Evolutionary conservation across 495 filamentous ascomycete species (phyloP).

Genomic region (Penicilliopsis zonata): DNA sequence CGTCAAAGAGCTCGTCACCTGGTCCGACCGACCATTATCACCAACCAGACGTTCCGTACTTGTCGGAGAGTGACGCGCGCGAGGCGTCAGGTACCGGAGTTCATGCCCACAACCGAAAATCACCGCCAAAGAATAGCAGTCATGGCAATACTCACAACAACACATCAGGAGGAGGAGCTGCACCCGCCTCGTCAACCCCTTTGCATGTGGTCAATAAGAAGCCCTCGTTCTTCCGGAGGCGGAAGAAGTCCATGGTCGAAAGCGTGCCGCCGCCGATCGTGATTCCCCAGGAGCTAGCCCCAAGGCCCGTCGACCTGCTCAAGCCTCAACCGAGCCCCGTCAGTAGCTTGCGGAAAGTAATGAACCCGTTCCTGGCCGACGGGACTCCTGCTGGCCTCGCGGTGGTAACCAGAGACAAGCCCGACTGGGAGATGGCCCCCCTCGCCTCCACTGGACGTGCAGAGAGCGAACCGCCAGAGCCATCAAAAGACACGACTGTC

Average conservation of each 20-base stretch:
- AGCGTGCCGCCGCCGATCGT: constrained; percentile 37
- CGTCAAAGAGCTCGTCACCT: constrained; percentile 30
- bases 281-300: constrained; percentile 21
- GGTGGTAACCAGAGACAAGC: constrained; percentile 15
- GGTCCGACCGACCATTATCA: constrained; percentile 5
- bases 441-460: background rate
- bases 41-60: constrained; percentile 13
- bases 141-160: too few species aligned
- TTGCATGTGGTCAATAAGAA: constrained; percentile 67
- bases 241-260: constrained; percentile 74
- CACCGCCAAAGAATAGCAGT: constrained; percentile 14
- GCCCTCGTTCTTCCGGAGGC: constrained; percentile 82
- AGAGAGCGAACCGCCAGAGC: constrained; percentile 9
- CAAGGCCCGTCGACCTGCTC: constrained; percentile 16
- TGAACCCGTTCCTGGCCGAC: constrained; percentile 68
- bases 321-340: constrained; percentile 56
- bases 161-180: constrained; percentile 9
- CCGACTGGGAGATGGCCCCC: constrained; percentile 7
- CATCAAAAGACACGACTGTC: too few species aligned
- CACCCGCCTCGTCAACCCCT: constrained; percentile 33
- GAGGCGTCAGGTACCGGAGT: constrained; percentile 10
- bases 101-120: constrained; percentile 12
- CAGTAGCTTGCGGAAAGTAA: constrained; percentile 76
- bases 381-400: constrained; percentile 7
- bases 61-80: constrained; percentile 17